These are phyloP conservation scores for Themeda triandra DNA, from an alignment of 176 grass and related monocot genomes.

Conservation along the genomic window DNA sequence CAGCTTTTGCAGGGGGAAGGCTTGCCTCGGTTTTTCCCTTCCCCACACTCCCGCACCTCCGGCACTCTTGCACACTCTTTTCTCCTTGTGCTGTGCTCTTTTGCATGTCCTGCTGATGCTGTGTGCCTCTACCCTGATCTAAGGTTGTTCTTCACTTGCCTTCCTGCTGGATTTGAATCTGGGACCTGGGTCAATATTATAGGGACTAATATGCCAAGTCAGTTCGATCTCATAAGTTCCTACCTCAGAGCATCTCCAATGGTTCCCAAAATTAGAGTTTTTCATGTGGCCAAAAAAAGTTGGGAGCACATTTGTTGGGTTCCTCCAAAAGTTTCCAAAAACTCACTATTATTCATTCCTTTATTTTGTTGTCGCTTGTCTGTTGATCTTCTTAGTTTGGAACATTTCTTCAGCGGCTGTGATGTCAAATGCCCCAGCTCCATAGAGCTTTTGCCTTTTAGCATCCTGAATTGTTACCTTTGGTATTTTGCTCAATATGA, in stretches of 20 bases:
- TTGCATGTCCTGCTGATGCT: neutral
- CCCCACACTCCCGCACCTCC: too few relatives aligned
- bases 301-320: neutral
- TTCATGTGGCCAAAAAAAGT: neutral
- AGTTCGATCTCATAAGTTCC: neutral
- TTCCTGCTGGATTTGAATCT: neutral
- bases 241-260: neutral
- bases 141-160: neutral
- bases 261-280: neutral
- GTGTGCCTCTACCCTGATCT: neutral
- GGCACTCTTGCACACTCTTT: neutral
- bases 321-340: neutral
- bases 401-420: neutral
- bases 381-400: neutral
- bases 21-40: too few relatives aligned
- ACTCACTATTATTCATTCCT: neutral
- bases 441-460: neutral
- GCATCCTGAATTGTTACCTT: neutral
- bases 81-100: neutral
- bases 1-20: too few relatives aligned
- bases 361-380: neutral
- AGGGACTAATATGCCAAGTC: neutral
- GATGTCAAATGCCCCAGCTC: neutral
- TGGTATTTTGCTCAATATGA: neutral
- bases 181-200: neutral